phyloP scores from a whole-genome alignment of 2,329 filamentous ascomycete species.

The Sclerotinia trifoliorum region DNA sequence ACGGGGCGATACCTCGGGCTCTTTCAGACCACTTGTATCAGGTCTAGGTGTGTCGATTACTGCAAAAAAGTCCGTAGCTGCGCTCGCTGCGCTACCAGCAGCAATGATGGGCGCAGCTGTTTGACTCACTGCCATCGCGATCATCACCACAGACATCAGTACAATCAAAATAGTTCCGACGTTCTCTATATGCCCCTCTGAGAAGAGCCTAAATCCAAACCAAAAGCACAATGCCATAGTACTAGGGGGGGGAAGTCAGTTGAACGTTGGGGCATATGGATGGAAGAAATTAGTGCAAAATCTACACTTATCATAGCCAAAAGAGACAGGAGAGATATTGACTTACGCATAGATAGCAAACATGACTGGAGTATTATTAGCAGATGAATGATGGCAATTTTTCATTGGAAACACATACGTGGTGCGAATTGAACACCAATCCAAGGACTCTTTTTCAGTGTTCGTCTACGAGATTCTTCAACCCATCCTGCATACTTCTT shows the following conservation, averaged over 20 bases:
- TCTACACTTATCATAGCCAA: background rate
- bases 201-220: constrained; percentile 52
- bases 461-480: constrained; percentile 52
- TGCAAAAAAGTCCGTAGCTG: constrained; percentile 41
- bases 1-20: constrained; percentile 48
- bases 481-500: constrained; percentile 56
- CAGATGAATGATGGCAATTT: background rate
- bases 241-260: constrained; percentile 32
- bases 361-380: constrained; percentile 39
- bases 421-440: constrained; percentile 53
- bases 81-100: constrained; percentile 41
- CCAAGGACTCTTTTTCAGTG: constrained; percentile 51
- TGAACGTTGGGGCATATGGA: background rate
- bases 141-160: constrained; percentile 18
- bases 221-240: constrained; percentile 61
- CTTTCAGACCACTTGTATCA: constrained; percentile 43
- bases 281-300: background rate
- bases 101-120: constrained; percentile 57
- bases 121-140: constrained; percentile 46
- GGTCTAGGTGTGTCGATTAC: constrained; percentile 42
- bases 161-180: constrained; percentile 54
- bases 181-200: constrained; percentile 48
- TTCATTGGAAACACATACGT: constrained; percentile 23
- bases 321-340: background rate
- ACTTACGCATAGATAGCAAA: constrained; percentile 37